Base-by-base conservation (phyloP, 2,329 filamentous ascomycete species). In the Fusarium sp. region DNA sequence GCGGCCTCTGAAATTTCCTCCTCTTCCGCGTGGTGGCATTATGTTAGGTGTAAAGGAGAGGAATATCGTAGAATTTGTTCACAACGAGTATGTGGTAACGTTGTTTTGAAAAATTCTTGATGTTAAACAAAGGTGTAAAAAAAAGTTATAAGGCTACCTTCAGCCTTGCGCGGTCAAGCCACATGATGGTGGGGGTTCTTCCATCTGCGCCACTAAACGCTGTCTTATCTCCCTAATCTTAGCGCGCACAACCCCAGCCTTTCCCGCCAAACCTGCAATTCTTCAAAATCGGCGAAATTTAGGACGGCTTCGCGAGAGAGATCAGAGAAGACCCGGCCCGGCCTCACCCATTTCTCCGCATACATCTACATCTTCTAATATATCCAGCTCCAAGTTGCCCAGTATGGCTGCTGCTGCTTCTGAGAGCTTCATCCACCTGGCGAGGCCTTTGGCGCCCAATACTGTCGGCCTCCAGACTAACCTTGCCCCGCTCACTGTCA, bases 371-470 rank as follows among this genome's bases (percentile, higher is more conserved):
- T 32, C 27, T 38, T 29, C 29, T 56, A 66, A 72, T 58, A 67
- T 51, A 54, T 65, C 44, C 60, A 57, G 48, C 46, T 49, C 32
- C 49, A 34, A 53, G 69, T 69, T 81, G 82, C 84, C 82, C 88
- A 94, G 78, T 83, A 97, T 97, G 94, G 91, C 93, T 82, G 85
- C 88, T 79, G 85, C 90, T 79, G 85, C 90, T 81, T 87, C 89
- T 77, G 92, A 95, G 82, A 92, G 92, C 72, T 98, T 97, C 86
- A 90, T 98, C 78, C 96, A 99, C 83, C 91, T 99, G 74, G 91
- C 95, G 79, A 91, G 96, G 82, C 96, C 96, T 78, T 87, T 98
- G 78, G 94, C 94, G 81, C 94, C 94, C 74, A 90, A 91, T 70
- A 86, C 89, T 65, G 86, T 94, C 76, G 92, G 92, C 80, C 90